Evolutionary conservation across 768 basidiomycete species (phyloP), one percentile per base, ranked within the genome.

Genomic region (Amanita molliuscula): DNA sequence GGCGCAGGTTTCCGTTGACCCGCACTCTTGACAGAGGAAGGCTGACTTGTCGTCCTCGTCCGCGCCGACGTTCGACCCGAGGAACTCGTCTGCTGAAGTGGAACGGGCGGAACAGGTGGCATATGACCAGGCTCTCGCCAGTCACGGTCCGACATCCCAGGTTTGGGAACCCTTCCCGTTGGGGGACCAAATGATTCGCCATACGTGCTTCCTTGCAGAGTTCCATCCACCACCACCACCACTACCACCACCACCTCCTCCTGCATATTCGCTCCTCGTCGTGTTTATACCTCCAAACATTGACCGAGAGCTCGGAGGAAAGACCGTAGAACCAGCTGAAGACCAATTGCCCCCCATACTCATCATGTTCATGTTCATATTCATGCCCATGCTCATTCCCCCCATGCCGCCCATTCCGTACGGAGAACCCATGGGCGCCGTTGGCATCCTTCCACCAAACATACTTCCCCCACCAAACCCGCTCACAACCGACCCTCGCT

Each of bases 151-250:
- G 34, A 3, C 44, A 46, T 34, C 36, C 23, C 50, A 20, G 36
- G 18, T 21, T 31, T 47, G 16, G 38, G 25, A 37, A 3, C 23
- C 16, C 36, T 47, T 18, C 46, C 46, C 3, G 46, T 47, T 16
- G 43, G 56, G 16, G 75, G 69, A 6, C 78, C 76, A 59, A 81
- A 78, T 6, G 74, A 62, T 53, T 84, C 84, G 10, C 85, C 88
- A 57, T 88, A 88, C 42, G 76, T 79, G 56, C 82, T 88, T 88
- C 56, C 74, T 73, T 37, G 83, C 75, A 18, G 74, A 72, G 53
- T 59, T 71, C 75, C 75, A 76, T 35, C 41, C 49, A 66, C 77
- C 79, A 8, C 68, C 67, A 5, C 65, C 67, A 18, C 61, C 66
- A 15, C 70, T 69, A 36, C 77, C 78, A 31, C 83, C 84, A 58